Evolutionary conservation across 2,329 filamentous ascomycete genomes (phyloP).

Genomic region (Pestalotiopsis sp.): DNA sequence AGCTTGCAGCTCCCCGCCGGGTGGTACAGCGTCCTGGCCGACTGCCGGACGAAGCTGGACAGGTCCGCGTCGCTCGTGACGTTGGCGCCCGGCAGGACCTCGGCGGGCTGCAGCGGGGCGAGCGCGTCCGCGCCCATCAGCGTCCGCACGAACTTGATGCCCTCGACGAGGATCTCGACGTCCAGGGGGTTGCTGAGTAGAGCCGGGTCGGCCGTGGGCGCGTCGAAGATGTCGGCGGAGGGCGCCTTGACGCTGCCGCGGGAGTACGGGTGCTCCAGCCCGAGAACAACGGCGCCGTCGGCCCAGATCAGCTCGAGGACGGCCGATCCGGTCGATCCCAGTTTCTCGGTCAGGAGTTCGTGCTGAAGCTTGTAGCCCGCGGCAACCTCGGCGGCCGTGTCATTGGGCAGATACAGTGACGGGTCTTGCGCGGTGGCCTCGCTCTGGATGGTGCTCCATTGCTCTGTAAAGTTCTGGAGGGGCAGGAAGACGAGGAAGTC

Average conservation of each 20-base stretch:
- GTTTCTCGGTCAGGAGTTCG: slow-evolving; percentile 7
- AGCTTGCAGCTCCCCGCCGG: slow-evolving; percentile 11
- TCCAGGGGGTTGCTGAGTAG: slow-evolving; percentile 52
- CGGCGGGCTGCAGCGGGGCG: slow-evolving; percentile 34
- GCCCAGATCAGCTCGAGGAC: slow-evolving; percentile 12
- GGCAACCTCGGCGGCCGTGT: slow-evolving; percentile 24
- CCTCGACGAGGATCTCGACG: slow-evolving; percentile 42
- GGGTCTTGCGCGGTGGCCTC: slow-evolving; percentile 19
- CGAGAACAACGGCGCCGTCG: slow-evolving; percentile 16
- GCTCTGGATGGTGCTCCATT: slow-evolving; percentile 15
- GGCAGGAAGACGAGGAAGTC: slow-evolving; percentile 20
- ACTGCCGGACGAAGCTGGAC: neutral
- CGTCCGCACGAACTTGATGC: slow-evolving; percentile 38
- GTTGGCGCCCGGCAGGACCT: slow-evolving; percentile 33
- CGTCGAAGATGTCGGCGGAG: slow-evolving; percentile 42
- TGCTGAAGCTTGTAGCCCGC: slow-evolving; percentile 18
- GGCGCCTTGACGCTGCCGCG: slow-evolving; percentile 58
- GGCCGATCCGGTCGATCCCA: neutral
- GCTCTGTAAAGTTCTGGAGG: slow-evolving; percentile 8
- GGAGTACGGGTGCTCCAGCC: slow-evolving; percentile 43
- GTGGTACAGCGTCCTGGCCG: neutral
- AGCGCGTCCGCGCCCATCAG: slow-evolving; percentile 34
- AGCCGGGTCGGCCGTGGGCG: slow-evolving; percentile 49
- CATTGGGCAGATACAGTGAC: slow-evolving; percentile 19
- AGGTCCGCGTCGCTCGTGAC: slow-evolving; percentile 31